Evolutionary conservation across 2,329 filamentous ascomycete genomes (phyloP).

Genomic region (Lachnellula hyalina): DNA sequence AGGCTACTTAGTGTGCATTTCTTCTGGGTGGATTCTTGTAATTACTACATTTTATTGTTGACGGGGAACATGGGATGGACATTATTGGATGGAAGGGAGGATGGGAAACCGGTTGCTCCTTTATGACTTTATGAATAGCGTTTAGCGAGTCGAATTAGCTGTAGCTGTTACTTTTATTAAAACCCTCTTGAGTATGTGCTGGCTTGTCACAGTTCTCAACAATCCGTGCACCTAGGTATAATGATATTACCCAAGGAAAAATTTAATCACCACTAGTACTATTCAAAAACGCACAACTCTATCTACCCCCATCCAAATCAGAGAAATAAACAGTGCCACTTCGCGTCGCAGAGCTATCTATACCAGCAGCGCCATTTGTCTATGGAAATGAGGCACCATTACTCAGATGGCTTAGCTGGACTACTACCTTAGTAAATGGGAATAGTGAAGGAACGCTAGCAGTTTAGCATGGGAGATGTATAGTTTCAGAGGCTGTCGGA

Average conservation of each 20-base stretch:
- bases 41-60: constrained; percentile 1
- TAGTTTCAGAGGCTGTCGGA: too few relatives aligned
- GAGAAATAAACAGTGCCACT: too few relatives aligned
- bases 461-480: too few relatives aligned
- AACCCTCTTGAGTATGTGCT: too few relatives aligned
- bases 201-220: too few relatives aligned
- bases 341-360: too few relatives aligned
- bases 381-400: too few relatives aligned
- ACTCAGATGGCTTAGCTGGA: too few relatives aligned
- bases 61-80: background rate
- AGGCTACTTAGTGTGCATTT: constrained; percentile 13
- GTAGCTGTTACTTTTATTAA: background rate
- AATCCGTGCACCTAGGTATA: background rate
- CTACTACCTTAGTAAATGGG: too few relatives aligned
- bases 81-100: background rate
- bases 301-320: background rate
- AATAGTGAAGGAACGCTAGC: too few relatives aligned
- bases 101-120: background rate
- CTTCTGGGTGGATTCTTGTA: constrained; percentile 12
- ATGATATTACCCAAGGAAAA: background rate
- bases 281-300: too few relatives aligned
- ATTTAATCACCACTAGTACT: background rate
- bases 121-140: constrained; percentile 3
- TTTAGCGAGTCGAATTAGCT: constrained; percentile 1
- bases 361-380: too few relatives aligned